Evolutionary conservation across 441 rosid genomes (phyloP), one percentile per base, ranked within the genome.

Genomic region (Pelargonium myrrhifolium): DNA sequence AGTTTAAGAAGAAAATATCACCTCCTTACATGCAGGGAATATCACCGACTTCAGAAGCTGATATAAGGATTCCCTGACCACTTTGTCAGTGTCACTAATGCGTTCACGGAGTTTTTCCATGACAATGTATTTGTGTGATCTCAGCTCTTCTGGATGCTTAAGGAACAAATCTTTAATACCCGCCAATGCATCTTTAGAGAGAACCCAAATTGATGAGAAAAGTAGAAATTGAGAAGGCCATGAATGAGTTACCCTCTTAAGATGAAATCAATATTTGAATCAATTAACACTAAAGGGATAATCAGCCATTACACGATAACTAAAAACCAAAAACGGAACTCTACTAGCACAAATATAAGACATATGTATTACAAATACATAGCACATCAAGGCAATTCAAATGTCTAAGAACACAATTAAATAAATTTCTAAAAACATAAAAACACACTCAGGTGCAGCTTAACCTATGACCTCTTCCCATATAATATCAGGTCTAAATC

Each of bases 11-110:
- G 64, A 69, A 63, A 59, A 56, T 12, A 14, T 66, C 83, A 92
- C 99, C 98, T 92, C 95, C 71, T 81, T 74, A 73, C 87, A 90
- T 37, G 72, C 79, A 72, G 89, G 95, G 71, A 95, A 86, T 74
- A 95, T 72, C 62, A 77, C 81, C 1, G 81, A 60, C 78, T 88
- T 77, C 53, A 91, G 83, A 43, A 94, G 87, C 62, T 67, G 79
- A 81, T 81, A 89, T 6, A 91, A 72, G 12, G 73, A 72, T 45
- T 89, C 87, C 66, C 96, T 86, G 53, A 89, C 96, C 28, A 70
- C 28, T 75, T 79, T 78, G 68, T 88, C 92, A 72, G 77, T 86
- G 75, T 94, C 97, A 78, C 79, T 72, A 39, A 89, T 72, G 37
- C 90, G 88, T 73, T 84, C 82, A n/a, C 85, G 87, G 37, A 95